Percentiles rank a stretch among this genome's conserved stretches.
Evolutionary conservation across 768 basidiomycete species (phyloP).

Genomic region (Pleurotus sapidus): DNA sequence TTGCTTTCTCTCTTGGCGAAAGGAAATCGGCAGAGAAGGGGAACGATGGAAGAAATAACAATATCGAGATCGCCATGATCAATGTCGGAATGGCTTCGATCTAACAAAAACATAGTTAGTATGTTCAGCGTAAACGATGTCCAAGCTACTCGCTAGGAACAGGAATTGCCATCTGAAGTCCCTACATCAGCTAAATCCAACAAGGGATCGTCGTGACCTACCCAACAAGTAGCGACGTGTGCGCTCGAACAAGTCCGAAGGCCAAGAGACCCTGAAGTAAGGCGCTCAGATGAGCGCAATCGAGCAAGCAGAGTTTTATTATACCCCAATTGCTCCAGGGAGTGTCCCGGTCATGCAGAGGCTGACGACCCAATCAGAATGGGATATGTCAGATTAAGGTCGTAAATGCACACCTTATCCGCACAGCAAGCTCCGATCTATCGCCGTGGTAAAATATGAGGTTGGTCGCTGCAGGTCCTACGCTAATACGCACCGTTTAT

Average conservation of each 20-base stretch:
- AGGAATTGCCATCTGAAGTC: conserved; percentile 53
- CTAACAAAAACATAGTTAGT: conserved; percentile 19
- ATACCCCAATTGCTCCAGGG: conserved; percentile 52
- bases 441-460: neutral
- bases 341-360: conserved; percentile 58
- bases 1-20: conserved; percentile 48
- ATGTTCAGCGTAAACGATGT: neutral
- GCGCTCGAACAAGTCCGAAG: conserved; percentile 51
- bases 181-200: conserved; percentile 7
- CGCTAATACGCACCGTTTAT: neutral
- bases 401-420: conserved; percentile 35
- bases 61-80: conserved; percentile 45
- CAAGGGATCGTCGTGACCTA: conserved; percentile 19
- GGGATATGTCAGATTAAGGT: neutral
- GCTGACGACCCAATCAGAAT: conserved; percentile 21
- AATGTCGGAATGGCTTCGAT: conserved; percentile 56
- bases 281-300: neutral
- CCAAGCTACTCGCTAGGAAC: conserved; percentile 35
- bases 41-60: conserved; percentile 53
- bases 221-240: conserved; percentile 42
- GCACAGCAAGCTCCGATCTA: conserved; percentile 48
- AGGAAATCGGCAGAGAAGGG: conserved; percentile 54
- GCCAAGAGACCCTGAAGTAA: conserved; percentile 45
- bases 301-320: neutral
- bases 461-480: neutral